A percentile compares a stretch with the other conserved stretches of the same genome.
Conservation (phyloP, 345 rosid genomes). For the Salix arbutifolia region DNA sequence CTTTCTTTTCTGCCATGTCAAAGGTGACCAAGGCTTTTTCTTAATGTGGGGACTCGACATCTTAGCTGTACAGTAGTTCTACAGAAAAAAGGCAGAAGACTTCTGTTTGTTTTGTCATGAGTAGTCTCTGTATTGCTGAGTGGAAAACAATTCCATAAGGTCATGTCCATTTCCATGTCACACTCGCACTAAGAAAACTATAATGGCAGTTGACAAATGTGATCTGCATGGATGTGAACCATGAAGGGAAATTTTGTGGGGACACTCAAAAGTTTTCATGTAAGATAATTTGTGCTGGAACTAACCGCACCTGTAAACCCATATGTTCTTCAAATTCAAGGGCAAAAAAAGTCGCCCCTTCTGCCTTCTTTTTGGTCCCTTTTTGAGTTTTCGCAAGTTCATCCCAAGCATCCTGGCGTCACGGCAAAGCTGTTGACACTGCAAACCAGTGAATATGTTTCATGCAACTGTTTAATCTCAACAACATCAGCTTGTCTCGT, state of each 20-base stretch:
- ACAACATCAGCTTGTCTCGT: not conserved
- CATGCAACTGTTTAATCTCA: not conserved
- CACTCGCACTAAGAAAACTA: slow-evolving; percentile 8
- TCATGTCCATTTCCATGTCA: slow-evolving; percentile 31
- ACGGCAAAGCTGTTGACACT: not conserved
- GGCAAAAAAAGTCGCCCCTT: not conserved
- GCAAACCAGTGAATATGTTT: not conserved
- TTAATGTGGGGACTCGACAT: slow-evolving; percentile 2
- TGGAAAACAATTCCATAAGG: slow-evolving; percentile 4
- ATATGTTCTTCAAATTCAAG: no score
- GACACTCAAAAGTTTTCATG: not conserved
- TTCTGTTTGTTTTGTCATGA: slow-evolving; percentile 9
- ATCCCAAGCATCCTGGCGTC: not conserved
- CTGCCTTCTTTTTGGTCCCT: not conserved
- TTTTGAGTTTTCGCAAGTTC: not conserved
- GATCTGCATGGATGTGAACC: not conserved
- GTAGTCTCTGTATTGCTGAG: not conserved
- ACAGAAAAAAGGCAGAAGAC: slow-evolving; percentile 16
- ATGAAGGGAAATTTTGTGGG: not conserved
- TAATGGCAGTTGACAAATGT: slow-evolving; percentile 15
- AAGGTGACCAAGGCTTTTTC: slow-evolving; percentile 10
- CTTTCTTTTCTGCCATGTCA: slow-evolving; percentile 16
- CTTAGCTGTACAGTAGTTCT: slow-evolving; percentile 38
- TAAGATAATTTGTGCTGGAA: not conserved
- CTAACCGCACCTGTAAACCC: not conserved